Base-by-base conservation (phyloP, 352 stramenopile genomes). In the Pilasporangium apinafurcum region DNA sequence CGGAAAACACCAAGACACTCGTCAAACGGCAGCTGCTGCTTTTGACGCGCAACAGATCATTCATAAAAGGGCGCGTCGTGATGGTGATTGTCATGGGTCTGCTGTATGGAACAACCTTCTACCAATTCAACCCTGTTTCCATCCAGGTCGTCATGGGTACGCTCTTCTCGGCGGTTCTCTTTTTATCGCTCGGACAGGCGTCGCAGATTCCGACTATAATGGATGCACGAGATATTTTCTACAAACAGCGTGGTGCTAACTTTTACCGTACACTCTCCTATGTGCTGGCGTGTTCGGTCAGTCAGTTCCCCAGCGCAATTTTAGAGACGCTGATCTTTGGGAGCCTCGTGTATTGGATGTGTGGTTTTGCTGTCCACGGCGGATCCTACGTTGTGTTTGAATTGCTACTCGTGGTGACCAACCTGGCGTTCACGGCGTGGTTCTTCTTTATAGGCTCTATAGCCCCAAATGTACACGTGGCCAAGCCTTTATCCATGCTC, bases 171-270 rank as follows among this genome's bases (percentile, higher is more conserved):
- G 55, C 57, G n/a, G 53, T 87, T 26, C 69, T 90, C 28, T 87
- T 81, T 35, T 53, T 82, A 10, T 53, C 59, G 16, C 39, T 87
- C 5, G 64, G 60, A 18, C 63, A 75, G 14, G 71, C 83, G 41
- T 33, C 75, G 3, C 61, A 80, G 20, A 53, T 94, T 20, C 65
- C 80, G 10, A 62, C 54, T 16, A 62, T 90, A 28, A 82, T 89
- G 44, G 51, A 68, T 8, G 51, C 41, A 2, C 59, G 62, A 13
- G 52, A 56, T 0, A 30, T 71, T 8, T 83, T 83, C 44, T 87
- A 89, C 63, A 90, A 85, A 32, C 81, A 92, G 34, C 56, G 60
- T 3, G 59, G 69, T 21, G 56, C 65, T 2, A 88, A 89, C 48
- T 89, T 90, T 46, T 89, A 75, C 39, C 62, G 59, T 6, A 47